phyloP scores from a whole-genome alignment of 202 grass and related monocot species.

The Hordeum pubiflorum region DNA sequence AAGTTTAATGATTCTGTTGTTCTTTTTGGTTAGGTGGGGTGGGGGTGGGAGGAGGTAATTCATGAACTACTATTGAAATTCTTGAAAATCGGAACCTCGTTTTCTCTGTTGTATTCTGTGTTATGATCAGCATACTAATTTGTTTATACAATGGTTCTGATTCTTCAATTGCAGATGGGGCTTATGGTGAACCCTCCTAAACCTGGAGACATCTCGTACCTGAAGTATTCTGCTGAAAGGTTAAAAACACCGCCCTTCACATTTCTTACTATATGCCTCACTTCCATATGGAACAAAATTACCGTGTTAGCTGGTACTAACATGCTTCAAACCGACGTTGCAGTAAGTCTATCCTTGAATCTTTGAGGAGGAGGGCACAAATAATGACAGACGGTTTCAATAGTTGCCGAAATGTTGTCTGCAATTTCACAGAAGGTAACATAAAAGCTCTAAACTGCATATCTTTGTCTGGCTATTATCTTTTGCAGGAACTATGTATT shows the following conservation, averaged over 20 bases:
- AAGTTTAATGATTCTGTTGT: background rate
- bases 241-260: conserved; percentile 1
- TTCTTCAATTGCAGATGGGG: conserved; percentile 61
- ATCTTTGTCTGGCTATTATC: background rate
- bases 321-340: conserved; percentile 28
- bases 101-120: background rate
- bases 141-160: background rate
- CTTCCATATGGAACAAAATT: background rate
- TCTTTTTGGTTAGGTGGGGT: background rate
- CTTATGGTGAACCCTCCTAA: conserved; percentile 96
- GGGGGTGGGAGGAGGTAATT: background rate
- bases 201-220: conserved; percentile 91
- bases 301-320: background rate
- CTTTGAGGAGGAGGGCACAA: conserved; percentile 79
- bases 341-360: conserved; percentile 78
- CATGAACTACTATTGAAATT: background rate
- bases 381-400: conserved; percentile 99
- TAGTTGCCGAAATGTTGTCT: conserved; percentile 91
- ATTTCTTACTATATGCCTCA: background rate
- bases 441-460: background rate
- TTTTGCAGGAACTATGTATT: no score
- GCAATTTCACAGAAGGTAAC: conserved; percentile 96
- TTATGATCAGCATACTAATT: background rate
- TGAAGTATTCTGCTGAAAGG: conserved; percentile 82
- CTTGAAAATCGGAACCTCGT: background rate